Conservation (phyloP, 2,329 filamentous ascomycete genomes). For the Pseudopyricularia javanii region DNA sequence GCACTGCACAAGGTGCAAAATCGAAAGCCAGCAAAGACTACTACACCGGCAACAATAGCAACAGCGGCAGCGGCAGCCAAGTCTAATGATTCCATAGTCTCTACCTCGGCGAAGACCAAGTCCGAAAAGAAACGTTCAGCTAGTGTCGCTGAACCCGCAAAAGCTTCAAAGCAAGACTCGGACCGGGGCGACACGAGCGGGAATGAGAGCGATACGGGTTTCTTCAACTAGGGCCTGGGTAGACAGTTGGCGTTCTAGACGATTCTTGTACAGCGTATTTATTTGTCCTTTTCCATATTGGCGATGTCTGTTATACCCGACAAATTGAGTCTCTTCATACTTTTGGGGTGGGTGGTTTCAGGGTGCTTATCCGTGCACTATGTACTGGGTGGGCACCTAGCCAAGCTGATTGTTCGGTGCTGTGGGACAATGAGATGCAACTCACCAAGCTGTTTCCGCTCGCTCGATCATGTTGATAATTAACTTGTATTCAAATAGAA, state of each 20-base stretch:
- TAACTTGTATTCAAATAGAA: not conserved
- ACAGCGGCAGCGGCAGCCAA: conserved; percentile 6
- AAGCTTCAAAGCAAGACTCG: not conserved
- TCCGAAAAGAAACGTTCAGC: conserved; percentile 4
- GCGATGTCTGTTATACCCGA: not conserved
- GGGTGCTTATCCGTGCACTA: too few relatives aligned
- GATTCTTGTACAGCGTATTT: not conserved
- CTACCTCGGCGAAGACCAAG: not conserved
- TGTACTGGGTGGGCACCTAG: too few relatives aligned
- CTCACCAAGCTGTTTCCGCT: too few relatives aligned
- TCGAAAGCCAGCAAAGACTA: conserved; percentile 17
- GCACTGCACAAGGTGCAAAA: conserved; percentile 44
- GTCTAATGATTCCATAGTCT: conserved; percentile 1
- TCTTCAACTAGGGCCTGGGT: conserved; percentile 1
- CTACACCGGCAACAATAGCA: too few relatives aligned
- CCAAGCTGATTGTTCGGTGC: too few relatives aligned
- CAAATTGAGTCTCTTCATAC: too few relatives aligned
- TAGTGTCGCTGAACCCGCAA: not conserved
- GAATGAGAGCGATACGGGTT: conserved; percentile 32
- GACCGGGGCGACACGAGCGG: conserved; percentile 5
- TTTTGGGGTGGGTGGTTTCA: too few relatives aligned
- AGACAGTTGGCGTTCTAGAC: not conserved
- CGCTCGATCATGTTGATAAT: too few relatives aligned
- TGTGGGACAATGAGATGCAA: too few relatives aligned
- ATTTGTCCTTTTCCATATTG: not conserved